A percentile compares a stretch with the other conserved stretches of the same genome.
phyloP scores from a whole-genome alignment of 345 rosid species.

The Eutrema yunnanense region DNA sequence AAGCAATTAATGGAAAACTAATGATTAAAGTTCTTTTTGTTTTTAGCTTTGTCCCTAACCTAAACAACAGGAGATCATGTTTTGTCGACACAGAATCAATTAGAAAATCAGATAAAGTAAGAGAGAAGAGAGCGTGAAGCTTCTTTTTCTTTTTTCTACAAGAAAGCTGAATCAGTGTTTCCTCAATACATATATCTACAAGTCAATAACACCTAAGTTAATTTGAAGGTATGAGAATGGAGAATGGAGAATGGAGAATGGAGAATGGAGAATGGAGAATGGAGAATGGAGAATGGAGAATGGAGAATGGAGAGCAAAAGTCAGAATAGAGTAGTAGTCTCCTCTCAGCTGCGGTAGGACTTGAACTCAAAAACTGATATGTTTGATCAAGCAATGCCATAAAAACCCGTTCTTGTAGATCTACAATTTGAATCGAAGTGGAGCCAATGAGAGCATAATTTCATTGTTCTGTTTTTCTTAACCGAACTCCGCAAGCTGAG shows the following conservation, averaged over 20 bases:
- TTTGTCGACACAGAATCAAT: constrained; percentile 17
- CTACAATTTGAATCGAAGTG: background rate
- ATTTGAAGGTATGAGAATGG: background rate
- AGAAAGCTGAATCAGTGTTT: background rate
- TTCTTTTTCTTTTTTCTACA: background rate
- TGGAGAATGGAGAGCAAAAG: background rate
- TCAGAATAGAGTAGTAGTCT: too few species aligned
- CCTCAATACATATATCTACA: background rate
- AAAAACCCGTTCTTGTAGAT: background rate
- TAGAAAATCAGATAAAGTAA: background rate
- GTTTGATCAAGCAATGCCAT: background rate
- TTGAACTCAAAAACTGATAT: too few species aligned
- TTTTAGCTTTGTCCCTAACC: constrained; percentile 17
- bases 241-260: background rate
- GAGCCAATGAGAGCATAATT: background rate
- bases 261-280: background rate
- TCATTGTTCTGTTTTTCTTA: too few species aligned
- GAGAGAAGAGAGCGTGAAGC: background rate
- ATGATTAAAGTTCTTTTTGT: constrained; percentile 18
- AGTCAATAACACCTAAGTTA: too few species aligned
- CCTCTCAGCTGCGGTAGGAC: too few species aligned
- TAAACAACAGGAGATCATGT: constrained; percentile 15
- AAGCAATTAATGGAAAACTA: background rate
- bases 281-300: background rate
- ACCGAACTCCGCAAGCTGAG: too few species aligned